Evolutionary conservation across 1,139 yeast genomes (phyloP), one percentile per base, ranked within the genome.

Genomic region (Blastobotrys proliferans): DNA sequence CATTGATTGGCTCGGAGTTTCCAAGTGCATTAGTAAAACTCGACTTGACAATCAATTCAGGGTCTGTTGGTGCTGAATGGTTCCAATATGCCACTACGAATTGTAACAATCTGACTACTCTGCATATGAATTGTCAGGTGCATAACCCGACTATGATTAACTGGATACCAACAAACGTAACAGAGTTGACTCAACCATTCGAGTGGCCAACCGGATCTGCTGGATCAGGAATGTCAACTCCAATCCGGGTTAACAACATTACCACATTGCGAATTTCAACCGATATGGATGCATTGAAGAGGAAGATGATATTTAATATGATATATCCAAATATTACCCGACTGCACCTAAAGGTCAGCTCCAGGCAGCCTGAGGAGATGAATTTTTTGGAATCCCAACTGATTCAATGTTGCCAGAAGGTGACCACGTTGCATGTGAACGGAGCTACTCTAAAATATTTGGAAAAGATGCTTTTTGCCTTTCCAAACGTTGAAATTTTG

Each of bases 401-500:
- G 30, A 25, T 30, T 11, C 24, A 22, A 16, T 30, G 36, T 16
- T 30, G 36, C 17, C 21, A 17, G 2, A 38, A 31, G 3, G 35
- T 38, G 5, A 31, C 35, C 3, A 38, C 41, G 5, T 22, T 38
- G 24, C 41, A 38, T 31, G 35, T 38, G 24, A 38, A 38, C 31
- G 41, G 41, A 9, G 41, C 41, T 2, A 30, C 41, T 6, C 17
- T 38, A 24, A 19, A 30, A 31, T 38, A 30, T 18, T 22, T 38
- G n/a, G n/a, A 25, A 6, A 25, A 30, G 16, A 38, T 22, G 24
- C 18, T 38, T 17, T 36, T 30, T 24, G 35, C 29, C 11, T 38
- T 38, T 30, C 35, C 41, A 11, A 38, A 38, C 13, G 35, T 38
- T 24, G 41, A 38, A 25, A 38, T 38, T 5, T 20, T 38, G 25